Evolutionary conservation across 2,329 filamentous ascomycete genomes (phyloP), one percentile per base, ranked within the genome.

Genomic region (Penicillium thymicola): DNA sequence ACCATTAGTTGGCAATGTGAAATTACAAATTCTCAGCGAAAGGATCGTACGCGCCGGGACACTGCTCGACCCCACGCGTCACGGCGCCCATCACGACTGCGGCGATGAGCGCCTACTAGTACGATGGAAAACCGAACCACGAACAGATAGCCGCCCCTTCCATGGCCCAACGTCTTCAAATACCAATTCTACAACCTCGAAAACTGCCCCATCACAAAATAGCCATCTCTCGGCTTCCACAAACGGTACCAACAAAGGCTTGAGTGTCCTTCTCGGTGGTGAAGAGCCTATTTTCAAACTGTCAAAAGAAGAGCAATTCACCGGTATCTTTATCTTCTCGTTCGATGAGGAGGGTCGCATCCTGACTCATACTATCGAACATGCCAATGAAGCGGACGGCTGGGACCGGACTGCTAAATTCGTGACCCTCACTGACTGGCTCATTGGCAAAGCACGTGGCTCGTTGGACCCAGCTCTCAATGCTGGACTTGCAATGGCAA

Each of bases 381-480:
- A 96, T 75, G 89, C 90, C 1, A 89, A 97, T 67, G 88, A 94
- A 67, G 87, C 88, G 16, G 85, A 88, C 38, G 85, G 90, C 58
- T 95, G 89, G 85, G 92, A 97, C 67, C 85, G 85, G 60, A 92
- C 89, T 27, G 88, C 90, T 23, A 90, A 88, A 69, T 89, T 99
- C 21, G 91, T 97, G 16, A 92, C 89, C 14, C 78, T 97, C 63
- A 97, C 94, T 16, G 94, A 99, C 72, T 97, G 94, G 93, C 76
- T 99, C 61, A 80, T 97, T 38, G 92, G 92, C 2, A 89, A 89
- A 49, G 88, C 92, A 63, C 83, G 81, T 70, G 82, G 81, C 41
- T 74, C 72, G 21, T 55, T 70, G 34, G 70, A 70, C 44, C 69
- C 71, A 7, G 51, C 57, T 4, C 48, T 61, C 2, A 64, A 58